Evolutionary conservation across 805 yeast genomes (phyloP), one percentile per base, ranked within the genome.

Genomic region (Starmerella sp.): DNA sequence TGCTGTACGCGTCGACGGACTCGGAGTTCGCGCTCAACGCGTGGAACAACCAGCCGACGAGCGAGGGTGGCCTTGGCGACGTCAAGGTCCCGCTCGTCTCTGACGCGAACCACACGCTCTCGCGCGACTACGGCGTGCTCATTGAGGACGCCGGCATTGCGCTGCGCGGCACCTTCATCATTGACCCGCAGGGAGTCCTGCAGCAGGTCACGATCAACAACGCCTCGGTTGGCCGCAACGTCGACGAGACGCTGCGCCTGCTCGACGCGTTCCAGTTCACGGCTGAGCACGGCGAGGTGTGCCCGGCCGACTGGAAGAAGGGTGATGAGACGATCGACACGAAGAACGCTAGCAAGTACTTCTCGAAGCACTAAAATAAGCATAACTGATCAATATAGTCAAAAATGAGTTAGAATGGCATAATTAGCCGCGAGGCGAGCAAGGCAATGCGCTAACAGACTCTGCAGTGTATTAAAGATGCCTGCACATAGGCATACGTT

Each of bases 181-280:
- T 93, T 68, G 97, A 93, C 79, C 97, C 97, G 72, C 80, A 84
- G 75, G 97, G 97, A 68, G 73, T 73, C 66, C 81, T 93, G 68
- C 88, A 97, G 84, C 98, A 93, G 79, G 79, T 85, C 77, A 91
- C 97, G 76, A 79, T 93, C 80, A 93, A 93, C 81, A 97, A 93
- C 75, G 84, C 91, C 73, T 96, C 98, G 73, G 99, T 93, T 65
- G 98, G 98, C 74, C 89, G 98, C 81, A 85, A 86, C 69, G 98
- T 93, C 65, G 97, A 90, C 64, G 99, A 93, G 82, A 85, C 97
- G 64, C 79, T 88, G 71, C 90, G 99, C 84, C 82, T 93, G 71
- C 81, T 93, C 62, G 97, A 93, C 73, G 99, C 97, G 66, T 93
- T 93, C 96, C 96, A 91, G 79, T 93, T 95, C 90, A 86, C 96